Base-by-base conservation (phyloP, 352 stramenopile genomes). In the Phytophthora pinifolia region DNA sequence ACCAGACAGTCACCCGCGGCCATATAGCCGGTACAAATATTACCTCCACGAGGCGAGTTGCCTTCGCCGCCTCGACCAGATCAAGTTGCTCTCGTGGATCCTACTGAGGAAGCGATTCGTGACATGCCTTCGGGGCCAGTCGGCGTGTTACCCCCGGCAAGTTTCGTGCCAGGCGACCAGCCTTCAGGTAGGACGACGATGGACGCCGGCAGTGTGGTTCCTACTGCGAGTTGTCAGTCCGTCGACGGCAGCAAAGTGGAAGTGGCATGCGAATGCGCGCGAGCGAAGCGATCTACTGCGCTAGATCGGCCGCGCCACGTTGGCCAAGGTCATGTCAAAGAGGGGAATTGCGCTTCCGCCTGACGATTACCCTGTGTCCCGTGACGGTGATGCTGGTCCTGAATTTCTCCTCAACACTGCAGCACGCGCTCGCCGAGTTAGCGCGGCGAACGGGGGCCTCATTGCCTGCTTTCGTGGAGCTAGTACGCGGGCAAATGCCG, bases 391-490 rank as follows among this genome's bases (percentile, higher is more conserved):
- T 5, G 5, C 39, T 1, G 55, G 46, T 2, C 34, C 39, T 1
- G 39, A 64, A 17, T 64, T 39, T 12, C 38, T 64, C 2, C 9
- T 64, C 2, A 44, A 57, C 33, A 57, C 6, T 64, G 9, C 36
- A 64, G 18, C 30, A 37, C 3, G 29, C 14, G 20, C 20, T 25
- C 52, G 33, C 0, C 31, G 54, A 60, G 13, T 51, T 30, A 9
- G 53, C 27, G 10, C 60, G 54, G 0, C 20, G 4, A 2, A 4
- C 20, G 2, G 4, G 4, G 2, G 20, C 4, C 4, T 25, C 20
- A 4, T 4, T 25, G 4, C 20, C 20, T 4, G 20, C 20, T 4
- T 25, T 25, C 4, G 20, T 25, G 2, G 20, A 25, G 20, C 4
- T 25, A 2, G 2, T 2, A 4, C 4, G 2, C 2, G 4, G 2